These are phyloP conservation scores for Plasmopara muralis DNA, from an alignment of 352 stramenopile species.

Conservation along the genomic window DNA sequence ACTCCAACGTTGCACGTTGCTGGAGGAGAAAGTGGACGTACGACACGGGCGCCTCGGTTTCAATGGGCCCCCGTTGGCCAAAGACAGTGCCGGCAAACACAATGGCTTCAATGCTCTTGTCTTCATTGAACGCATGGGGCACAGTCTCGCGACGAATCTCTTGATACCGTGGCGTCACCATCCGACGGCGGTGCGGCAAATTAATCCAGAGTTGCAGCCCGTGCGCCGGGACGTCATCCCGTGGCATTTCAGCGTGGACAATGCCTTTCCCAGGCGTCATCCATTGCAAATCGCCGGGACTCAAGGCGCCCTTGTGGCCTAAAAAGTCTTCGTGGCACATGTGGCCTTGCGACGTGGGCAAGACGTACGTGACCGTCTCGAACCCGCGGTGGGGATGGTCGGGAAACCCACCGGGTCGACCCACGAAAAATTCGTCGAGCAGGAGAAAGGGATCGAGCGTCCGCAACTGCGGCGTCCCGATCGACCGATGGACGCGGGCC, in stretches of 20 bases:
- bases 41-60: constrained; percentile 39
- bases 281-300: constrained; percentile 45
- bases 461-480: constrained; percentile 24
- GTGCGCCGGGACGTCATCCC: constrained; percentile 21
- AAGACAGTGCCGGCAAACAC: constrained; percentile 49
- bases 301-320: constrained; percentile 37
- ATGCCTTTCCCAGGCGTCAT: constrained; percentile 46
- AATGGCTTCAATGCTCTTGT: constrained; percentile 41
- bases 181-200: constrained; percentile 28
- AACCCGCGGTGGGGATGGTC: constrained; percentile 88
- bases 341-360: constrained; percentile 59
- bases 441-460: constrained; percentile 50
- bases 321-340: constrained; percentile 83
- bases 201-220: constrained; percentile 56
- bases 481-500: constrained; percentile 29
- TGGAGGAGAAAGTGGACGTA: constrained; percentile 50
- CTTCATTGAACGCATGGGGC: constrained; percentile 31
- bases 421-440: constrained; percentile 42
- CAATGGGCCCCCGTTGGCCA: constrained; percentile 29
- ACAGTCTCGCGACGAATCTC: constrained; percentile 42
- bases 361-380: constrained; percentile 86
- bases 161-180: constrained; percentile 44
- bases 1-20: constrained; percentile 26
- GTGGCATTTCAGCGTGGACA: constrained; percentile 49
- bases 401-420: constrained; percentile 70